phyloP scores from a whole-genome alignment of 352 stramenopile species.

The Globisporangium abappressorium region DNA sequence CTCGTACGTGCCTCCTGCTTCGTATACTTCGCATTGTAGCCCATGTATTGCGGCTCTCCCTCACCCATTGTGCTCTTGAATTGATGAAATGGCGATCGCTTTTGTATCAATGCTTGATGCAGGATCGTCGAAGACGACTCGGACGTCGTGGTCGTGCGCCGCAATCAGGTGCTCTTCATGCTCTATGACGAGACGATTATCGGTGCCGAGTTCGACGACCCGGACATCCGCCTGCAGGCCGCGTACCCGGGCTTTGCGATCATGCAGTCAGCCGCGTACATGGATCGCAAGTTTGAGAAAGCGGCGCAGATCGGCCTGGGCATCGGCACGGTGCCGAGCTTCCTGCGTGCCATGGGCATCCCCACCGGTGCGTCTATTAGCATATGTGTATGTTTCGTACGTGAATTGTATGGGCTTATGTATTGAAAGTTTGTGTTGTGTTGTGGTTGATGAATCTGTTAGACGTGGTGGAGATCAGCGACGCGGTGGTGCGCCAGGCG shows the following conservation, averaged over 20 bases:
- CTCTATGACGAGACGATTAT: constrained; percentile 82
- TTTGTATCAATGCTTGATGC: background rate
- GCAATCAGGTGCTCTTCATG: constrained; percentile 48
- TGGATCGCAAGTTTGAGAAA: constrained; percentile 35
- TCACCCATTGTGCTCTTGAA: background rate
- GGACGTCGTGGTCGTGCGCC: constrained; percentile 55
- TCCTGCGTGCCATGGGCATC: constrained; percentile 55
- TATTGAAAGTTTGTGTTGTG: background rate
- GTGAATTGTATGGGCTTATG: background rate
- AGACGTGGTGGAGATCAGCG: constrained; percentile 80
- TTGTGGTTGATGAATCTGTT: background rate
- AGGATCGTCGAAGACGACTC: constrained; percentile 46
- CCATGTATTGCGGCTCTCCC: background rate
- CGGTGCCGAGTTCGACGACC: constrained; percentile 71
- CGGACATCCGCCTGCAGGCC: constrained; percentile 51
- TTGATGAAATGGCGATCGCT: background rate
- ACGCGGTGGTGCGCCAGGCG: constrained; percentile 57
- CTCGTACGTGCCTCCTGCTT: constrained; percentile 6
- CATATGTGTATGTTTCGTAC: background rate
- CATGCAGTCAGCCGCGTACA: constrained; percentile 70
- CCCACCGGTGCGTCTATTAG: constrained; percentile 36
- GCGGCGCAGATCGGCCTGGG: constrained; percentile 69
- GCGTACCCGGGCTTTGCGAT: constrained; percentile 79
- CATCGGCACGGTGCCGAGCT: constrained; percentile 67
- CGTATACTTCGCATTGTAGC: background rate